phyloP scores from a whole-genome alignment of 139 green algal species.

The Chlamydomonas schloesseri region DNA sequence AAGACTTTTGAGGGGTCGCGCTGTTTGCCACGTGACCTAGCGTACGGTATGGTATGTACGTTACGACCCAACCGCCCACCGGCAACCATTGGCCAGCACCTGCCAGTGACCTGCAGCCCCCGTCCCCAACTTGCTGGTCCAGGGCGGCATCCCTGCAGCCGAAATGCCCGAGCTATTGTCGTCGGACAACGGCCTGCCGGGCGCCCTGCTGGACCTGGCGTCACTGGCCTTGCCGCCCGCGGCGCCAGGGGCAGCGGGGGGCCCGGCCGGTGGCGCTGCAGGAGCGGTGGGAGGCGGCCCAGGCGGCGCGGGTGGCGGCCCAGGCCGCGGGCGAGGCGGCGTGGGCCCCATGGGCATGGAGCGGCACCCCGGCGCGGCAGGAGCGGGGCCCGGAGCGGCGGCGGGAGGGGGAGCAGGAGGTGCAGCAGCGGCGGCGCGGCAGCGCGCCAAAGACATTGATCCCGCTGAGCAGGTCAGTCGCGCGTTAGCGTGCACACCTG shows the following conservation, averaged over 20 bases:
- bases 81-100: too few relatives aligned
- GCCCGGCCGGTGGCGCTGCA: background rate
- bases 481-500: too few relatives aligned
- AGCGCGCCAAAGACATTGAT: constrained; percentile 27
- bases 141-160: constrained; percentile 9
- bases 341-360: background rate
- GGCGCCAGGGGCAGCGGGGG: background rate
- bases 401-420: background rate
- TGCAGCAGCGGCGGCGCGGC: background rate
- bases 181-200: constrained; percentile 32
- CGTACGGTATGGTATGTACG: too few relatives aligned
- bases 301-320: background rate
- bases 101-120: too few relatives aligned
- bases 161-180: constrained; percentile 20
- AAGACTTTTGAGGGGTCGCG: too few relatives aligned
- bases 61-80: too few relatives aligned
- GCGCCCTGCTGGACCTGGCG: constrained; percentile 44
- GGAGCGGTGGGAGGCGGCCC: background rate
- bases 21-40: too few relatives aligned
- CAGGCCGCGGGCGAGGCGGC: background rate
- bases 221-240: constrained; percentile 17
- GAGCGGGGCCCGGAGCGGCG: background rate
- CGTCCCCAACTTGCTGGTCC: too few relatives aligned
- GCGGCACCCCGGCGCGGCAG: background rate
- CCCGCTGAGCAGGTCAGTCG: constrained; percentile 12